Evolutionary conservation across 441 rosid species (phyloP), one percentile per base, ranked within the genome.

Genomic region (Brassica hybrid): DNA sequence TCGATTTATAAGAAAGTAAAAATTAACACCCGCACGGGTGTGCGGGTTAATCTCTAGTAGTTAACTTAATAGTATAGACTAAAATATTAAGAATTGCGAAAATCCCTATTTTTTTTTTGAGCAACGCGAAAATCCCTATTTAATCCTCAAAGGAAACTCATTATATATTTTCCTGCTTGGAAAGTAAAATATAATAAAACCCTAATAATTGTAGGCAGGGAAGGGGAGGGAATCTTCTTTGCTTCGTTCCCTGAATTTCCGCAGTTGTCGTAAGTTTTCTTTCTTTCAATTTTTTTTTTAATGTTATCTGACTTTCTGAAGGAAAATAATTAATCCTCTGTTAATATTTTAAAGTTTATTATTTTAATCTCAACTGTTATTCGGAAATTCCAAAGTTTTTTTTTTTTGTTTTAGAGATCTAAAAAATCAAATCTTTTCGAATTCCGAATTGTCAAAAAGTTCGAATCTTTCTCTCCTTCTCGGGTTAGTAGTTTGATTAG

Each of bases 351-450:
- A 54, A 54, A 17, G 16, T 45, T 13, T 13, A 38, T 41, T 45
- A 4, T 45, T 48, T n/a, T n/a, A 54, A 8, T 54, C 23, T 17
- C 2, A 54, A 16, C 59, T 54, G 21, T 16, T 12, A 54, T 54
- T 54, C 23, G 59, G 59, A 54, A 54, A 17, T 54, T 54, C 59
- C 23, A 54, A 54, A 54, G 59, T 17, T 54, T 54, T 16, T 54
- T 7, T 8, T 14, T 5, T 48, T 50, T 50, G 2, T 14, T 16
- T 6, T 5, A 43, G 57, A 54, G 59, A 54, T 54, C 59, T 54
- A 17, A 45, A 54, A 38, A n/a, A n/a, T n/a, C n/a, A 52, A 54
- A 16, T 7, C 59, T 54, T 54, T 17, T 14, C 0, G 59, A 17
- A 54, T 54, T 1, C 59, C 7, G 5, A 54, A 54, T 54, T 54